These are phyloP conservation scores for Suillus decipiens DNA, from an alignment of 768 basidiomycete genomes.

Conservation along the genomic window DNA sequence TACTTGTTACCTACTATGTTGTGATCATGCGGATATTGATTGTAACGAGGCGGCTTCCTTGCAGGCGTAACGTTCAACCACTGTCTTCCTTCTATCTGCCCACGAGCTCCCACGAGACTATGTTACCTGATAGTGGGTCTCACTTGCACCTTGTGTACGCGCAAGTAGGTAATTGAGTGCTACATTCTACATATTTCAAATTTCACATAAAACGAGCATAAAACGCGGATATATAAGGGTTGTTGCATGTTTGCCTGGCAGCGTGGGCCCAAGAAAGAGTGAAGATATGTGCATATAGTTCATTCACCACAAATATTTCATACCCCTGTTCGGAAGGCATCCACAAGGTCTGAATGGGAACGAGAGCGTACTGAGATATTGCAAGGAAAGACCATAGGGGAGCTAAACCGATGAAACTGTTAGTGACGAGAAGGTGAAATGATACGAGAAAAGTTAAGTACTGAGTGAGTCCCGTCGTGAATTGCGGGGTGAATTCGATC, in stretches of 20 bases:
- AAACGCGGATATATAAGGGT: no score
- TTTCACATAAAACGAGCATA: no score
- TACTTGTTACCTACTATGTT: neutral
- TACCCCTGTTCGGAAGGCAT: neutral
- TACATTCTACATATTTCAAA: no score
- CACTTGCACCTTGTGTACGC: neutral
- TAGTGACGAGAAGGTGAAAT: neutral
- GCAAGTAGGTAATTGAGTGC: no score
- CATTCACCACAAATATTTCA: neutral
- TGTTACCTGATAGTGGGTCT: neutral
- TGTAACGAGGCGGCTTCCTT: neutral
- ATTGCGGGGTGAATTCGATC: slow-evolving; percentile 9
- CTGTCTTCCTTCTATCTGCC: neutral
- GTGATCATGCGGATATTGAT: neutral
- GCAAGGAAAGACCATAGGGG: neutral
- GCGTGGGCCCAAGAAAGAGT: no score
- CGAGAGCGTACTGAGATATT: neutral
- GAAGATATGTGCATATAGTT: neutral
- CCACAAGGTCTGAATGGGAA: neutral
- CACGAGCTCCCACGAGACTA: neutral
- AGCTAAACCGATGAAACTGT: neutral
- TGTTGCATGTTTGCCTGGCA: no score
- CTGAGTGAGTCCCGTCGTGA: slow-evolving; percentile 1
- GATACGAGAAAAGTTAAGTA: neutral
- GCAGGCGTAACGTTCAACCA: neutral